phyloP scores from a whole-genome alignment of 306 rosid species.

The Vicia villosa region DNA sequence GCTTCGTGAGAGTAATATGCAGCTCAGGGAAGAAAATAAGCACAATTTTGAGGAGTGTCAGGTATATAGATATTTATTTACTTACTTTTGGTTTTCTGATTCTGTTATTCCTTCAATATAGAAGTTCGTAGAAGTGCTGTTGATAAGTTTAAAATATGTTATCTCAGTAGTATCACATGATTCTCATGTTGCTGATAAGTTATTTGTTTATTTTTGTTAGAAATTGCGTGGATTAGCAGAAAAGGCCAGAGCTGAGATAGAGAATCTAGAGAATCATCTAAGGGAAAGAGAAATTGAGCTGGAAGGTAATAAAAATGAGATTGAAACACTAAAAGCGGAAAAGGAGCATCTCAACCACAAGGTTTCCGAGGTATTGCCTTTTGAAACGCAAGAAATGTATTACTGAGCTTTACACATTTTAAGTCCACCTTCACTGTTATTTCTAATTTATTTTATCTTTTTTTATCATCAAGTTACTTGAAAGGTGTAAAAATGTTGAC shows the following conservation, averaged over 20 bases:
- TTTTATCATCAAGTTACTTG: constrained; percentile 58
- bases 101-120: constrained; percentile 14
- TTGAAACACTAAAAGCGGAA: constrained; percentile 60
- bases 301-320: constrained; percentile 62
- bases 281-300: constrained; percentile 63
- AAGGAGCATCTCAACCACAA: constrained; percentile 58
- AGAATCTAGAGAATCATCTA: constrained; percentile 61
- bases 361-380: constrained; percentile 72
- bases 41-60: constrained; percentile 96
- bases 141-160: background rate
- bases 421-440: background rate
- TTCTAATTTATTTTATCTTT: background rate
- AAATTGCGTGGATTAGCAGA: constrained; percentile 76
- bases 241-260: constrained; percentile 57
- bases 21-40: constrained; percentile 97
- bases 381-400: constrained; percentile 16
- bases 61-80: constrained; percentile 46
- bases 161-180: background rate
- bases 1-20: constrained; percentile 96
- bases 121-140: background rate
- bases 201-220: constrained; percentile 41
- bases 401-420: background rate
- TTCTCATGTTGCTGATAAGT: background rate
- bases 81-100: background rate
- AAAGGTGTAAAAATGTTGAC: constrained; percentile 65